Conservation (phyloP, 345 rosid genomes). For the Ceriops zippeliana region DNA sequence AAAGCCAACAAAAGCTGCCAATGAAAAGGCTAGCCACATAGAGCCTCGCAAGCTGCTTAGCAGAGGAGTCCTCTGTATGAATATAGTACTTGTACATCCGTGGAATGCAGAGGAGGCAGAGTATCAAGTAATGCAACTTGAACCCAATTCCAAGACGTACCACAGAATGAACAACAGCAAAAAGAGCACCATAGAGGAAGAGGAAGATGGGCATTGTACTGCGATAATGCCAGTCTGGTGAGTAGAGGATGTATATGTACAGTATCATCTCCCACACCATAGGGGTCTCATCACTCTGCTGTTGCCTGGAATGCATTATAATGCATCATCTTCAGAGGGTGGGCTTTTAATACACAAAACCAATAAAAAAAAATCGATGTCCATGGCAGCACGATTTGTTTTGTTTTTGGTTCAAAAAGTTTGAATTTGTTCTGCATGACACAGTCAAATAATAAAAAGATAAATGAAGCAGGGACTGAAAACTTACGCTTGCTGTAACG, state of each 20-base stretch:
- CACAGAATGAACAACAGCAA: conserved; percentile 58
- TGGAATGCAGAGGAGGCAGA: conserved; percentile 80
- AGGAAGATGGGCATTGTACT: conserved; percentile 91
- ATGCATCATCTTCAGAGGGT: not conserved
- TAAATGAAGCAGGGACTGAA: not conserved
- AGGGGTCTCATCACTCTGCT: conserved; percentile 89
- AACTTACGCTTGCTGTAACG: conserved; percentile 71
- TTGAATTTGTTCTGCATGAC: too few species aligned
- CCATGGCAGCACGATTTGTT: too few species aligned
- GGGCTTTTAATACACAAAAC: not conserved
- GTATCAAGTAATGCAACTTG: conserved; percentile 68
- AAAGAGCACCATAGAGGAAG: conserved; percentile 73
- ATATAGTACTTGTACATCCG: conserved; percentile 90
- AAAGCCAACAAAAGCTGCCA: conserved; percentile 62
- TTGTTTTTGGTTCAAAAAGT: too few species aligned
- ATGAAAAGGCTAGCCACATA: conserved; percentile 56
- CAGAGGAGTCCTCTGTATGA: conserved; percentile 52
- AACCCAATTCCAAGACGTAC: conserved; percentile 62
- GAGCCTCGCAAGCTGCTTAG: conserved; percentile 62
- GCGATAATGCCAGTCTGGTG: conserved; percentile 91
- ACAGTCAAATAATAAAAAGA: not conserved
- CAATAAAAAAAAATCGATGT: too few species aligned
- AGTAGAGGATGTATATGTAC: conserved; percentile 80
- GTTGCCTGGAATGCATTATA: conserved; percentile 54
- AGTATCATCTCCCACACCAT: conserved; percentile 98